Conservation (phyloP, 2,329 filamentous ascomycete species). For the Trichoderma asperellum region DNA sequence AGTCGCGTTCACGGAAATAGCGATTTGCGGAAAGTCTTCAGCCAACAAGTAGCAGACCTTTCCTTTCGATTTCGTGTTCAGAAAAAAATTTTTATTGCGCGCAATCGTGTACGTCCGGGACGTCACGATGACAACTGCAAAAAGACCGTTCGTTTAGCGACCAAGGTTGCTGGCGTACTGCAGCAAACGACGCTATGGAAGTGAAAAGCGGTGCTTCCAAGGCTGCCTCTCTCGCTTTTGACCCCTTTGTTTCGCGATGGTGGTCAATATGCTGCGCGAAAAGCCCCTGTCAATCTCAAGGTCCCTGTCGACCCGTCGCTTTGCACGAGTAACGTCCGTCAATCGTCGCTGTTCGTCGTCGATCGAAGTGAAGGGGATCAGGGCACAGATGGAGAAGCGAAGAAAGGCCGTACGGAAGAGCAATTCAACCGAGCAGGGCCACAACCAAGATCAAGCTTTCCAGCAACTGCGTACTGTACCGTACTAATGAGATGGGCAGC, state of each 20-base stretch:
- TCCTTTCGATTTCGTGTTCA: not conserved
- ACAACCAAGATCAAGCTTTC: not conserved
- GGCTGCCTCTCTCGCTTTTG: not conserved
- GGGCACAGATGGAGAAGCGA: conserved; percentile 17
- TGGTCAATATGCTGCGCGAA: conserved; percentile 11
- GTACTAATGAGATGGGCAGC: not conserved
- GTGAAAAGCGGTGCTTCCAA: conserved; percentile 18
- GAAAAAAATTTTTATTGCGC: not conserved
- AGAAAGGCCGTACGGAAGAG: not conserved
- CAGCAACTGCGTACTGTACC: conserved; percentile 1
- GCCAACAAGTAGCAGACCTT: conserved; percentile 8
- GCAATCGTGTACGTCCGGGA: not conserved
- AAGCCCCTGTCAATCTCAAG: conserved; percentile 22
- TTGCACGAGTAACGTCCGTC: conserved; percentile 17
- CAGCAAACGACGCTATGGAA: not conserved
- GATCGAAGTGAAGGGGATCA: conserved; percentile 2
- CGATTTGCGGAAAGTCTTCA: not conserved
- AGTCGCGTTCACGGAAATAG: conserved; percentile 17
- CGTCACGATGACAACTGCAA: conserved; percentile 8
- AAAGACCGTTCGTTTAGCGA: conserved; percentile 13
- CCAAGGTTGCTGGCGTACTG: conserved; percentile 1
- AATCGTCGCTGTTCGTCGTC: conserved; percentile 20
- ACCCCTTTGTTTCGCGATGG: conserved; percentile 21
- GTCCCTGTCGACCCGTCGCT: conserved; percentile 25
- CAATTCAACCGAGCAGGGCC: not conserved